Base-by-base conservation (phyloP, 139 green algal genomes). In the Tetraselmis striata region DNA sequence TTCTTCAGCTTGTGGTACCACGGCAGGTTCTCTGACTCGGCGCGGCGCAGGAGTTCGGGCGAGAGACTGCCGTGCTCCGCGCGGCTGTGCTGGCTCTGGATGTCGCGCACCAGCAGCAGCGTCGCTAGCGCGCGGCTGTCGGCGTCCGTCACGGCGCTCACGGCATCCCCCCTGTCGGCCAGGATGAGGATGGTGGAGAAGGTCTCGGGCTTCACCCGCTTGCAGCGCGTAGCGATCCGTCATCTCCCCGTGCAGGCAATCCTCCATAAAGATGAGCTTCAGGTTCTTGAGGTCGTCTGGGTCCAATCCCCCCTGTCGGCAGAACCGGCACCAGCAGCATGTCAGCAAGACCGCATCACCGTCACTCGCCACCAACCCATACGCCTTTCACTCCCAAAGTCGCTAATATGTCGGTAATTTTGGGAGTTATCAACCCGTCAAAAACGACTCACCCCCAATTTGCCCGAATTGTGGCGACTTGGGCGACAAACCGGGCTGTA, bases 171-270 rank as follows among this genome's bases (percentile, higher is more conserved):
- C 81, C 91, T 84, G 32, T 93, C 88, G 0, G 86, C 84, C 24
- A 93, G 84, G 75, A 93, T 92, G 59, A 93, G 81, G 67, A 92
- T 86, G 79, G 79, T 86, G 80, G 84, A 84, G 79, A 91, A 93
- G 24, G 28, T 75, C 77, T 89, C 87, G 0, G 91, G 84, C 28
- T 83, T 32, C n/a, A 93, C 77, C 2, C 75, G 79, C 59, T n/a
- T 90, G 84, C 75, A 93, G 79, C 67, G 88, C 80, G n/a, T 88
- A 82, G 26, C 89, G 83, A 28, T 85, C 83, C 30, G 88, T 83
- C 1, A 85, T 28, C 24, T 93, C 86, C 2, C 89, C 89, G n/a
- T 87, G 30, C 79, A 86, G 59, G 32, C 88, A 28, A 5, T 74
- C 26, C 58, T 83, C 84, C 28, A 78, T 85, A 59, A 85, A 90